Conservation (phyloP, 2,329 filamentous ascomycete genomes). For the Xylaria sp. region DNA sequence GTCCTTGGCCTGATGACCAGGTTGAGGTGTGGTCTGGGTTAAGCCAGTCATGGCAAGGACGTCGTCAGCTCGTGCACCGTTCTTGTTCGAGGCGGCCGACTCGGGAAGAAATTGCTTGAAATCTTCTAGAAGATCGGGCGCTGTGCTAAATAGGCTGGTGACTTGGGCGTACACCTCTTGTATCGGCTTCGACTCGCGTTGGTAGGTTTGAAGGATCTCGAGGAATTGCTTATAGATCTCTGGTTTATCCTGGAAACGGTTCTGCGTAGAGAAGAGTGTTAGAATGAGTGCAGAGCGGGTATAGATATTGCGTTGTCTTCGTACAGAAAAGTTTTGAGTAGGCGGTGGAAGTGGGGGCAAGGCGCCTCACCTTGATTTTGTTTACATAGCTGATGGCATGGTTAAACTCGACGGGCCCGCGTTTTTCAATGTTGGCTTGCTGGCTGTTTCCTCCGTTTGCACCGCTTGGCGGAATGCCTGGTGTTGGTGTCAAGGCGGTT, state of each 20-base stretch:
- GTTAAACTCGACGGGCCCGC: slow-evolving; percentile 97
- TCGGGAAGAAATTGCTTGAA: slow-evolving; percentile 99
- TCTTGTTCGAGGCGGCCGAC: slow-evolving; percentile 72
- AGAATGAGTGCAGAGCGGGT: slow-evolving; percentile 12
- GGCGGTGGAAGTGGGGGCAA: slow-evolving; percentile 36
- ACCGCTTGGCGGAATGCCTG: slow-evolving; percentile 63
- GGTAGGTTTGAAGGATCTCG: slow-evolving; percentile 97
- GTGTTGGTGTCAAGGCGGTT: slow-evolving; percentile 69
- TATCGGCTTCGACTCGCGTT: slow-evolving; percentile 96
- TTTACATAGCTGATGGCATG: slow-evolving; percentile 99
- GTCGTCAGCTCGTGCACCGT: slow-evolving; percentile 71
- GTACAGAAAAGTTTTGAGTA: slow-evolving; percentile 35
- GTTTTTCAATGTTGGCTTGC: slow-evolving; percentile 77
- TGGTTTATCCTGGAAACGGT: slow-evolving; percentile 94
- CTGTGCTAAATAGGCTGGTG: slow-evolving; percentile 90
- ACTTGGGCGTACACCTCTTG: slow-evolving; percentile 98
- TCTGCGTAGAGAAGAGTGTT: slow-evolving; percentile 62
- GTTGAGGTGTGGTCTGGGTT: slow-evolving; percentile 64
- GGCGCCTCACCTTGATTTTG: slow-evolving; percentile 87
- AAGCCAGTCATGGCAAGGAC: slow-evolving; percentile 66
- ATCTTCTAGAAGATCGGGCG: slow-evolving; percentile 93
- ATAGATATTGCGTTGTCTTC: slow-evolving; percentile 27
- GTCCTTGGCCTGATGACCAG: slow-evolving; percentile 60
- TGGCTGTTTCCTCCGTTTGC: slow-evolving; percentile 69
- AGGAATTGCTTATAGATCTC: slow-evolving; percentile 99